Evolutionary conservation across 2,329 filamentous ascomycete species (phyloP), one percentile per base, ranked within the genome.

Genomic region (Boeremia exigua): DNA sequence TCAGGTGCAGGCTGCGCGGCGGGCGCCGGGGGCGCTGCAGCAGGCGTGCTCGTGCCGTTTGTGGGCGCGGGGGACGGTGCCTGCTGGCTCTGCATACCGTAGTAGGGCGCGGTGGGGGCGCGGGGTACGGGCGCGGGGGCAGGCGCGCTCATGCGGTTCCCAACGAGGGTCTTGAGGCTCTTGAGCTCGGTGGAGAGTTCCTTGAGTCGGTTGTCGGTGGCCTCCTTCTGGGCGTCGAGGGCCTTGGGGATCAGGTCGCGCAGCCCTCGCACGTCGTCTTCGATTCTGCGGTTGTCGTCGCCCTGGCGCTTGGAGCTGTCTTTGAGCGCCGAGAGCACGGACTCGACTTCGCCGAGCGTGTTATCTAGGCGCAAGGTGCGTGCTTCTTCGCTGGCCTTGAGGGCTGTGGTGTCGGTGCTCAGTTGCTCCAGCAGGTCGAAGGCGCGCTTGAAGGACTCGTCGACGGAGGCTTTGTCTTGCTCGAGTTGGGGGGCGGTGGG

Each of bases 401-500:
- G 84, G 8, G 87, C 85, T 48, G 92, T 87, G 0, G 95, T 99
- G 74, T 99, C 96, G 66, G 91, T 90, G 33, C 91, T 86, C 1
- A 99, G 84, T 72, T 98, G 95, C 57, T 99, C 95, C 10, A 99
- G 88, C 12, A 98, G 84, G 15, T 88, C 82, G 74, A 99, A 99
- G 2, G 94, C 92, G 68, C 90, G 91, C 66, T 95, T 90, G 76
- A 99, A 99, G 56, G 94, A 90, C 61, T 93, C 92, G 74, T 98
- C 93, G 54, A 99, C 93, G 34, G 87, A 86, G 59, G 91, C 87
- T 78, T 99, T 99, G 75, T 99, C 95, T 74, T 96, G 89, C 71
- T 97, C 92, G 9, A 99, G 82, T 71, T 96, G 92, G 53, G 96
- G 92, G 9, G 92, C 91, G 1, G 95, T 99, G 1, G 95, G 95